Evolutionary conservation across 495 filamentous ascomycete species (phyloP).

Genomic region (Ascodesmis nigricans): DNA sequence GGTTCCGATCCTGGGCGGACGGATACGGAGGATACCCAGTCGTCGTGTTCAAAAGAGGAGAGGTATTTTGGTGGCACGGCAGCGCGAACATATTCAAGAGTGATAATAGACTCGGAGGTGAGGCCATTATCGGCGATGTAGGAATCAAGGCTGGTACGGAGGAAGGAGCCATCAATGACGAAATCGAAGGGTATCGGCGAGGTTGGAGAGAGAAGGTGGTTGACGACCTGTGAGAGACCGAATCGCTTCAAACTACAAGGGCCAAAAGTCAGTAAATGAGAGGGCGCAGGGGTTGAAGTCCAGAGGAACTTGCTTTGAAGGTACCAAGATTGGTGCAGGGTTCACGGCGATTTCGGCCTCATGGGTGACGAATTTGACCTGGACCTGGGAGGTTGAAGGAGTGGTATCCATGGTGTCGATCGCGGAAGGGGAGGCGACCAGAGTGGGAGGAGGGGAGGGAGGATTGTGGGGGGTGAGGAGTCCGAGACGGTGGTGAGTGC

Average conservation of each 20-base stretch:
- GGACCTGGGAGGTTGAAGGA: conserved; percentile 22
- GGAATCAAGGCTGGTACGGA: conserved; percentile 70
- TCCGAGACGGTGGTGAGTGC: too few species aligned
- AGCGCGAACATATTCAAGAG: conserved; percentile 80
- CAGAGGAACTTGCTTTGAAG: conserved; percentile 3
- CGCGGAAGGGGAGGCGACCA: too few species aligned
- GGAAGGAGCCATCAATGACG: conserved; percentile 73
- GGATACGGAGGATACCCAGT: conserved; percentile 90
- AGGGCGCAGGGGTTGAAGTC: conserved; percentile 1
- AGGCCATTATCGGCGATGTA: conserved; percentile 71
- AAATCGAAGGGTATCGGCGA: conserved; percentile 86
- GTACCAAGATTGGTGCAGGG: conserved; percentile 7
- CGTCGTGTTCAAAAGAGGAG: conserved; percentile 79
- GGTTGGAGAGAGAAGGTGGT: conserved; percentile 61
- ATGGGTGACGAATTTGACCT: conserved; percentile 36
- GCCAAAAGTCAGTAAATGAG: conserved; percentile 25
- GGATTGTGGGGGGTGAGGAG: too few species aligned
- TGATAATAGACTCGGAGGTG: conserved; percentile 63
- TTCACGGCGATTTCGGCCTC: conserved; percentile 34
- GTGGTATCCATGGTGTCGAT: conserved; percentile 4
- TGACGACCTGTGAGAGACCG: conserved; percentile 77
- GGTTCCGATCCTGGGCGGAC: conserved; percentile 39
- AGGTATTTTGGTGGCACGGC: conserved; percentile 69
- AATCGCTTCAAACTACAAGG: conserved; percentile 43
- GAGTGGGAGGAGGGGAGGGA: too few species aligned